Base-by-base conservation (phyloP, 2,329 filamentous ascomycete genomes). In the Neofusicoccum sp. region DNA sequence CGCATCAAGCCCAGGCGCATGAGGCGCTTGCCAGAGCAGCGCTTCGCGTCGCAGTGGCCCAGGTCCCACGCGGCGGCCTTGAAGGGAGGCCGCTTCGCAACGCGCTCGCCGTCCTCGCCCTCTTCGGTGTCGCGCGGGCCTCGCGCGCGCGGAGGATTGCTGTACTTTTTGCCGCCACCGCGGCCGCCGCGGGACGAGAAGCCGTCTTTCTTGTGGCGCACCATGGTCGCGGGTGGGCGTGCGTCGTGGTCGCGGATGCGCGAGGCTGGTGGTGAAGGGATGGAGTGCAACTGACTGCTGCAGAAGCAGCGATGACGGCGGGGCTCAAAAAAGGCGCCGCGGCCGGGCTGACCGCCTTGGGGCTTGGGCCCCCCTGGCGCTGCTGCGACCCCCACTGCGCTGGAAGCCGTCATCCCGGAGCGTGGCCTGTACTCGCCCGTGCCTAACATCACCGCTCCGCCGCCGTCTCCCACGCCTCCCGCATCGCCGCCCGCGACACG, bases 41-140 rank as follows among this genome's bases (percentile, higher is more conserved):
- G 84, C 76, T 97, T 98, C 7, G 93, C 91, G 71, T 99, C 95
- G 80, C 95, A 99, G 79, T 99, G 95, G 64, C 93, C 93, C 34
- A 99, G 83, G 71, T 99, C 95, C 95, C 95, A 99, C 75, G 93
- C 97, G 62, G 93, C 95, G 51, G 95, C 93, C 78, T 96, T 96
- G 84, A 93, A 97, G 67, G 61, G 73, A 67, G 58, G 70, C 70
- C 38, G 66, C 61, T 48, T 66, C 63, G 40, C 65, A 68, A 28
- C 65, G 53, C 20, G 66, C 60, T 62, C 67, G 64, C 67, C 68
- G 45, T 69, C 67, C 16, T 75, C 71, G 58, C 79, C 74, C 63
- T 78, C 76, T 59, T 75, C 49, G 54, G 77, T 68, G 63, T 71
- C 71, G 70, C 81, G 82, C 62, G 81, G 78, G 63, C 82, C 80